These are phyloP conservation scores for Monilinia vaccinii-corymbosi DNA, from an alignment of 2,329 filamentous ascomycete genomes.

Conservation along the genomic window DNA sequence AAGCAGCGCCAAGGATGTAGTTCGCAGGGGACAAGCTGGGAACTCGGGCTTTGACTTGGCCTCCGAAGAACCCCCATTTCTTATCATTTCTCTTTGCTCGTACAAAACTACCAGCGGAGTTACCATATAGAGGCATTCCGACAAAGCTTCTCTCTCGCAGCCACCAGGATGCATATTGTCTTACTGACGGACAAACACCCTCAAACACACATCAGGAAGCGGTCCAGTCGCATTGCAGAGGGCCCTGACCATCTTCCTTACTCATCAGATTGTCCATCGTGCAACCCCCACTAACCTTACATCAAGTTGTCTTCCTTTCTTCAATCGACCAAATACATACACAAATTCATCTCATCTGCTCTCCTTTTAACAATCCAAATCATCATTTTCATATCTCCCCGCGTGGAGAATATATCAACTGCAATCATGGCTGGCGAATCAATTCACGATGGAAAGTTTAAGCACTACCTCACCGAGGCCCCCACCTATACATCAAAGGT, in stretches of 20 bases:
- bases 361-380: neutral
- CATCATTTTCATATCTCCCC: too few relatives aligned
- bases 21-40: neutral
- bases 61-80: neutral
- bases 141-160: neutral
- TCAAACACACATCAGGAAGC: too few relatives aligned
- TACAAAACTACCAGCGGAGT: neutral
- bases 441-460: conserved; percentile 38
- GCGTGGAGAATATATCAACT: neutral
- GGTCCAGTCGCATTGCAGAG: neutral
- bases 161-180: neutral
- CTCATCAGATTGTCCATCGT: neutral
- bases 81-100: neutral
- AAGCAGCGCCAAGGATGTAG: neutral
- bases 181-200: neutral
- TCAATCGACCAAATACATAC: neutral
- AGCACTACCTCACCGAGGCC: conserved; percentile 44
- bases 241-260: neutral
- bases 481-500: conserved; percentile 40
- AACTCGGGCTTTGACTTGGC: neutral
- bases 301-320: neutral
- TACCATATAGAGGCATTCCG: neutral
- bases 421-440: conserved; percentile 14
- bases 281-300: neutral
- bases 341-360: neutral